phyloP scores from a whole-genome alignment of 768 basidiomycete genomes.

The Hericium coralloides region DNA sequence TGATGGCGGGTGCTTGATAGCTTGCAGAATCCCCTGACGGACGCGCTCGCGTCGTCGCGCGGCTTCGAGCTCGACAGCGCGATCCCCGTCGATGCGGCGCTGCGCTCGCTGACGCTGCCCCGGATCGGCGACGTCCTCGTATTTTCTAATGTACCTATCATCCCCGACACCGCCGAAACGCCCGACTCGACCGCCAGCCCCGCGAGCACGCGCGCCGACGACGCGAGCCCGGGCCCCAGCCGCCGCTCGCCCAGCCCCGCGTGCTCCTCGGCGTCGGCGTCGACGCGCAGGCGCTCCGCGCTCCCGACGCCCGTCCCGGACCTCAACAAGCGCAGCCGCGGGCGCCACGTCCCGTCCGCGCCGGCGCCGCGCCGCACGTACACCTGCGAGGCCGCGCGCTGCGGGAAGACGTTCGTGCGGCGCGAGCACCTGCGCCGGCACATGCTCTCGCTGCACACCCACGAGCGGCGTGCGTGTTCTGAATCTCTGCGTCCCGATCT shows the following conservation, averaged over 20 bases:
- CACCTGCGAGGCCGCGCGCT: not conserved
- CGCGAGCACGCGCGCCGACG: not conserved
- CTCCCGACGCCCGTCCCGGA: not conserved
- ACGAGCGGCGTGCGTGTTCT: not conserved
- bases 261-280: not conserved
- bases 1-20: not conserved
- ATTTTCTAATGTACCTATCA: not conserved
- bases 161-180: not conserved
- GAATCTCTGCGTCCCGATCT: not conserved
- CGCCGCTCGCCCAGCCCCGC: not conserved
- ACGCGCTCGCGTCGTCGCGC: not conserved
- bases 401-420: not conserved
- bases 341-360: not conserved
- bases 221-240: not conserved
- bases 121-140: not conserved
- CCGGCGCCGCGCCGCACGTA: constrained; percentile 7
- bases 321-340: not conserved
- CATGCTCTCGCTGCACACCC: not conserved
- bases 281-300: not conserved
- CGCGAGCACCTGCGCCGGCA: not conserved
- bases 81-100: too few species aligned
- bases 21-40: not conserved
- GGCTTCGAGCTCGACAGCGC: too few species aligned
- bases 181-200: not conserved
- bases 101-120: not conserved